Percentiles rank a stretch among this genome's conserved stretches.
These are phyloP conservation scores for Apiospora marii DNA, from an alignment of 2,329 filamentous ascomycete species.

Conservation along the genomic window DNA sequence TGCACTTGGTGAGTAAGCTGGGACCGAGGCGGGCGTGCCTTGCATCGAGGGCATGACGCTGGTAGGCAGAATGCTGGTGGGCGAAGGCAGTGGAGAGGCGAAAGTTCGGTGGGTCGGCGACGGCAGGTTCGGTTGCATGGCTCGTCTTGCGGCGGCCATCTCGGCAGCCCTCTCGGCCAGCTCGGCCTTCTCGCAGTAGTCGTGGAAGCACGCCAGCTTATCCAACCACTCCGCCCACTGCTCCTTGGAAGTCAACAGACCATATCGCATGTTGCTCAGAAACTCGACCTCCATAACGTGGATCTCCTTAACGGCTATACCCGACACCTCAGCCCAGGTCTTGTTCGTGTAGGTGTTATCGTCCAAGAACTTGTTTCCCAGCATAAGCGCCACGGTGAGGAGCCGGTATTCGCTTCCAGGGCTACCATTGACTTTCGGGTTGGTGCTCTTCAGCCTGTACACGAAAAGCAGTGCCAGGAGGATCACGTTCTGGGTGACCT, in stretches of 20 bases:
- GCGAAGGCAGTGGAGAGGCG: conserved; percentile 58
- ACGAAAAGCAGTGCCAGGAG: conserved; percentile 90
- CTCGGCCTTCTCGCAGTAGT: conserved; percentile 79
- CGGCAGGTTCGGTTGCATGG: conserved; percentile 34
- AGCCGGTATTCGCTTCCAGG: conserved; percentile 92
- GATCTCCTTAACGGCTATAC: conserved; percentile 91
- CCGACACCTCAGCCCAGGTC: conserved; percentile 98
- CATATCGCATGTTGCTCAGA: conserved; percentile 97
- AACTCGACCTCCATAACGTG: conserved; percentile 99
- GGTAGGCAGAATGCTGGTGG: conserved; percentile 48
- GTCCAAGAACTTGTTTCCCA: conserved; percentile 98
- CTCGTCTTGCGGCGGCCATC: conserved; percentile 40
- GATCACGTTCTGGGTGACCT: conserved; percentile 96
- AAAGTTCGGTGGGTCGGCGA: conserved; percentile 50
- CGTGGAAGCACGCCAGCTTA: conserved; percentile 82
- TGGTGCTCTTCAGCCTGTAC: conserved; percentile 89
- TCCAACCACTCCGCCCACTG: conserved; percentile 90
- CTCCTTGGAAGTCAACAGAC: conserved; percentile 82
- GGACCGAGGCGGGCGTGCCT: conserved; percentile 46
- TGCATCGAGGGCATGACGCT: conserved; percentile 35
- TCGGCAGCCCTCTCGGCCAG: conserved; percentile 35
- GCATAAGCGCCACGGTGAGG: conserved; percentile 93
- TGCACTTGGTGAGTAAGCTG: conserved; percentile 51
- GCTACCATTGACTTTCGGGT: conserved; percentile 88
- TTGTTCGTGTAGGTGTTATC: conserved; percentile 99